These are phyloP conservation scores for Elymus sibiricus DNA, from an alignment of 176 grass and related monocot species.

Conservation along the genomic window DNA sequence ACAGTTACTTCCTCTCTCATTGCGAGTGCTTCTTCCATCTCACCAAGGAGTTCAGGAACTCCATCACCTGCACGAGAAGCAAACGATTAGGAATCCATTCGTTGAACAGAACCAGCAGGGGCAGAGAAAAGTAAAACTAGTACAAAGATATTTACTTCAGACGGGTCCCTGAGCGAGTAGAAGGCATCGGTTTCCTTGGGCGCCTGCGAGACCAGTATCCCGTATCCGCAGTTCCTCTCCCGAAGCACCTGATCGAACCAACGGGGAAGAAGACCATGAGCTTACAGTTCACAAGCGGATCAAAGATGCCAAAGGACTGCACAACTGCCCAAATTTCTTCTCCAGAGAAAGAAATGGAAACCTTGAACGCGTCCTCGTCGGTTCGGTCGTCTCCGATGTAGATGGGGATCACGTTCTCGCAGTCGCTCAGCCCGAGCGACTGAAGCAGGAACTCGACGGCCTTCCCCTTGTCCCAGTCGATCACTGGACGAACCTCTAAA, in stretches of 20 bases:
- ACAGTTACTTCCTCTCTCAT: not conserved
- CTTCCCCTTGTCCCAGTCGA: conserved; percentile 97
- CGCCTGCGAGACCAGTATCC: conserved; percentile 73
- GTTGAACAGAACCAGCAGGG: not conserved
- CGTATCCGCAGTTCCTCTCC: conserved; percentile 56
- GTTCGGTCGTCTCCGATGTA: conserved; percentile 97
- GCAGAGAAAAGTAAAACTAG: not conserved
- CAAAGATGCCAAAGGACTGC: not conserved
- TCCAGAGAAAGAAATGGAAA: conserved; percentile 6
- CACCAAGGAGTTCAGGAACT: conserved; percentile 67
- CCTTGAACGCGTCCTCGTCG: conserved; percentile 97
- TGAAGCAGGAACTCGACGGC: conserved; percentile 88
- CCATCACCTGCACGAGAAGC: conserved; percentile 53
- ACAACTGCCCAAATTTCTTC: not conserved
- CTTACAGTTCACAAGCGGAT: not conserved
- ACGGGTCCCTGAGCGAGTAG: conserved; percentile 88
- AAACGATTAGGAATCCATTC: not conserved
- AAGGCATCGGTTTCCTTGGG: conserved; percentile 78
- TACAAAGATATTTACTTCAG: conserved; percentile 47
- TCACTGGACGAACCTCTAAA: conserved; percentile 94
- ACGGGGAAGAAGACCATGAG: not conserved
- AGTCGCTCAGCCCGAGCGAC: conserved; percentile 54
- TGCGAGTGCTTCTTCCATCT: conserved; percentile 62
- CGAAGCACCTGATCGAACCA: conserved; percentile 47
- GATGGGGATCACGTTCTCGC: conserved; percentile 64